Percentiles rank a stretch among this genome's conserved stretches.
phyloP scores from a whole-genome alignment of 2,329 filamentous ascomycete species.

The Venturia effusa region DNA sequence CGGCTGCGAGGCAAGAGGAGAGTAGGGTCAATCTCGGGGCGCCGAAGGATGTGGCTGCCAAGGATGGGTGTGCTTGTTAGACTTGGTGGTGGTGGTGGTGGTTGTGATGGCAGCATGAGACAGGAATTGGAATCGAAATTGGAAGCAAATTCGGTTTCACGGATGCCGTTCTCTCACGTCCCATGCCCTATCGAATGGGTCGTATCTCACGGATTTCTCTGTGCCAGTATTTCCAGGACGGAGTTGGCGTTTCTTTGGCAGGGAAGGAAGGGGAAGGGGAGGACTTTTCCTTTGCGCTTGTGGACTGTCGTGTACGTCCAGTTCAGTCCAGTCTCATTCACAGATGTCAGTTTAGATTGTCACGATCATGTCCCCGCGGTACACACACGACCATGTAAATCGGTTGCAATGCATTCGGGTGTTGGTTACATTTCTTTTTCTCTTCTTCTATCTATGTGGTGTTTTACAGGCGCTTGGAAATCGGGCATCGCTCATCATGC shows the following conservation, averaged over 20 bases:
- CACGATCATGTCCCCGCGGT: neutral
- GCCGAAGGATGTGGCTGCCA: slow-evolving; percentile 4
- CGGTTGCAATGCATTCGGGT: too few species aligned
- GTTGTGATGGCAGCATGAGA: neutral
- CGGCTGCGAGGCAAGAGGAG: slow-evolving; percentile 50
- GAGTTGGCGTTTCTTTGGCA: neutral
- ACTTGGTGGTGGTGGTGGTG: neutral
- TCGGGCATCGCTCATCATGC: neutral
- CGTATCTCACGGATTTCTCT: neutral
- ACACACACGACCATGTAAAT: neutral
- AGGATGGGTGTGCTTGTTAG: slow-evolving; percentile 12
- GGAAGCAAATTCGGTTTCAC: too few species aligned
- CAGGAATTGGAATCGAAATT: too few species aligned
- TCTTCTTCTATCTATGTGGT: neutral
- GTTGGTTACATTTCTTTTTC: too few species aligned
- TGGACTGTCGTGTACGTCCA: neutral
- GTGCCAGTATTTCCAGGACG: neutral
- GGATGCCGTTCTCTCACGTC: too few species aligned
- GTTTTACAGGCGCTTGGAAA: neutral
- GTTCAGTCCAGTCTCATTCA: neutral
- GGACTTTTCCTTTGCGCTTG: too few species aligned
- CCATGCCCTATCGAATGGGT: neutral
- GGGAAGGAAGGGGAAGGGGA: too few species aligned
- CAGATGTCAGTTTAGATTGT: neutral
- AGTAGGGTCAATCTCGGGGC: slow-evolving; percentile 56